Conservation (phyloP, 257 asterid species). For the Salvia splendens region DNA sequence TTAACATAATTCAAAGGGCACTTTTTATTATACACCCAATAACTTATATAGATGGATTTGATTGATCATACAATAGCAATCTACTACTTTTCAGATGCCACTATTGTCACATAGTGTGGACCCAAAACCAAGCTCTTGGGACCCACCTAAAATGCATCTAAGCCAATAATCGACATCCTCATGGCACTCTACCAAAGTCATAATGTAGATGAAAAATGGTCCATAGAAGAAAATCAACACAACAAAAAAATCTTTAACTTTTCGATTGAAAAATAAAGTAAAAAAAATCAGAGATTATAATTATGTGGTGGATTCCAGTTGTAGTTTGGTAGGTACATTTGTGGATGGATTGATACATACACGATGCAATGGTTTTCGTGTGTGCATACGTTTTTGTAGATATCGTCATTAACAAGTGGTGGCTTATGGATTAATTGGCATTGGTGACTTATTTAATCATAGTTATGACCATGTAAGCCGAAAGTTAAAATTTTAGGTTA, state of each 20-base stretch:
- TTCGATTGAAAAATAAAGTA: not conserved
- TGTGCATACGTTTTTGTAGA: not conserved
- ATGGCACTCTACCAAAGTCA: conserved; percentile 16
- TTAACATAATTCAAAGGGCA: conserved; percentile 9
- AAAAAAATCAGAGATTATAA: not conserved
- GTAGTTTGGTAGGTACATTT: conserved; percentile 18
- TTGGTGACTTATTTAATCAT: not conserved
- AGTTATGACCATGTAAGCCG: not conserved
- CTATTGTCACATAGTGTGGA: conserved; percentile 13
- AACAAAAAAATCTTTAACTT: not conserved
- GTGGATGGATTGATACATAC: too few species aligned
- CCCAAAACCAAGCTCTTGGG: not conserved
- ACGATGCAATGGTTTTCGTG: too few species aligned
- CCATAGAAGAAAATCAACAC: conserved; percentile 19
- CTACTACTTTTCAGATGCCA: conserved; percentile 31
- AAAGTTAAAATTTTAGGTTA: not conserved
- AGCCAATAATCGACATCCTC: conserved; percentile 4
- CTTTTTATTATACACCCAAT: conserved; percentile 5
- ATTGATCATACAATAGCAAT: conserved; percentile 20
- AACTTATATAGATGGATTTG: conserved; percentile 18
- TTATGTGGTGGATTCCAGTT: conserved; percentile 34
- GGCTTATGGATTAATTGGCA: not conserved
- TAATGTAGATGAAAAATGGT: conserved; percentile 25
- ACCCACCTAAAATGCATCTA: not conserved
- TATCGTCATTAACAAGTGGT: conserved; percentile 23